phyloP scores from a whole-genome alignment of 345 rosid genomes.

The Bruguiera gymnorhiza region DNA sequence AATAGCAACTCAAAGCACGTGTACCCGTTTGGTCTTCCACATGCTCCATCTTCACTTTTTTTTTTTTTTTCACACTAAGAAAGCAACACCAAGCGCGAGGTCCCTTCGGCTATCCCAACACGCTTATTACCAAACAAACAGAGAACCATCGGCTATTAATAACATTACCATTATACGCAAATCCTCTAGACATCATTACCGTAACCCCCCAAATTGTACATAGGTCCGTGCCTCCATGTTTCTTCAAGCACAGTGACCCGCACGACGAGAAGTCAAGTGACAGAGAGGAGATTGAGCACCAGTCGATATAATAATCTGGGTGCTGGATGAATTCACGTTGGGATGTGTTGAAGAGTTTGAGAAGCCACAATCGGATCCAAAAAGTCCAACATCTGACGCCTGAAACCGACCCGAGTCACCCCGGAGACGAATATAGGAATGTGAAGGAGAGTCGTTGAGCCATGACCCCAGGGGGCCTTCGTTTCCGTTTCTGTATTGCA shows the following conservation, averaged over 20 bases:
- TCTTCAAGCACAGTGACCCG: slow-evolving; percentile 27
- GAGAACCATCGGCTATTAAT: not conserved
- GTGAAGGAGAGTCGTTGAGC: slow-evolving; percentile 58
- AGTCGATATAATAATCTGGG: slow-evolving; percentile 44
- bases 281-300: slow-evolving; percentile 59
- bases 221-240: slow-evolving; percentile 37
- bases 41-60: slow-evolving; percentile 9
- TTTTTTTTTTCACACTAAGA: not conserved
- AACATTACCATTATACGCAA: slow-evolving; percentile 2
- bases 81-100: slow-evolving; percentile 23
- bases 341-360: slow-evolving; percentile 28
- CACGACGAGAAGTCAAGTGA: slow-evolving; percentile 48
- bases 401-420: slow-evolving; percentile 81
- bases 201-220: not conserved
- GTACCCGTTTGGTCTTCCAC: slow-evolving; percentile 39
- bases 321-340: slow-evolving; percentile 16
- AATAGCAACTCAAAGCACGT: slow-evolving; percentile 22
- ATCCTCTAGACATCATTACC: not conserved
- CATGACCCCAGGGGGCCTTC: slow-evolving; percentile 39
- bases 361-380: slow-evolving; percentile 42
- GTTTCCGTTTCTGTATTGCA: slow-evolving; percentile 50
- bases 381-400: slow-evolving; percentile 41
- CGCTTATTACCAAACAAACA: slow-evolving; percentile 17
- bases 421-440: slow-evolving; percentile 77
- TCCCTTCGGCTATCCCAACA: slow-evolving; percentile 37